phyloP scores from a whole-genome alignment of 768 basidiomycete genomes.

The Astraeus odoratus region DNA sequence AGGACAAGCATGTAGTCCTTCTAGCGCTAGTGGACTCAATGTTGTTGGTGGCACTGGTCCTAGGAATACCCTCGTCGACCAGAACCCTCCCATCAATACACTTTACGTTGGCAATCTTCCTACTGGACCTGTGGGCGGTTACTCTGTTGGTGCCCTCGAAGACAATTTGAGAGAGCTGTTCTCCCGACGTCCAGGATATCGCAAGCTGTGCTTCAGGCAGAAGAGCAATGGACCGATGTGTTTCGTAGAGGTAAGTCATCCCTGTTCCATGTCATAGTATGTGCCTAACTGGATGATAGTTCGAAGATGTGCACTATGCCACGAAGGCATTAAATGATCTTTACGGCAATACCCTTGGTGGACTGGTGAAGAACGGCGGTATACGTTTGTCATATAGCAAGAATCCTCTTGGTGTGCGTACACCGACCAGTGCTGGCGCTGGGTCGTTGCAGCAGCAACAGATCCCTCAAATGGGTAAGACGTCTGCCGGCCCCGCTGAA shows the following conservation, averaged over 20 bases:
- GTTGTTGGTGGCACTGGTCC: slow-evolving; percentile 19
- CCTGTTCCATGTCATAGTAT: not conserved
- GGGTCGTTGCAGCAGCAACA: slow-evolving; percentile 22
- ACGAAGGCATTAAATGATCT: slow-evolving; percentile 83
- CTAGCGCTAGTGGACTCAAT: slow-evolving; percentile 21
- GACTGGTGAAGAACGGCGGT: slow-evolving; percentile 90
- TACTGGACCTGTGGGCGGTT: slow-evolving; percentile 67
- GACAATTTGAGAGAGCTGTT: slow-evolving; percentile 83
- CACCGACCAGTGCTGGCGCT: slow-evolving; percentile 51
- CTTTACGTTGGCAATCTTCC: slow-evolving; percentile 99
- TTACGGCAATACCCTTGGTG: slow-evolving; percentile 86
- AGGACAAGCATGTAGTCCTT: slow-evolving; percentile 25
- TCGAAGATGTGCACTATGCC: slow-evolving; percentile 83
- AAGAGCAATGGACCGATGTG: slow-evolving; percentile 99
- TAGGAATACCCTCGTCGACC: slow-evolving; percentile 53
- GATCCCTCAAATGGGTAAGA: slow-evolving; percentile 11
- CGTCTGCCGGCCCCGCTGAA: slow-evolving; percentile 25
- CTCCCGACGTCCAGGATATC: slow-evolving; percentile 71
- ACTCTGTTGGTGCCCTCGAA: slow-evolving; percentile 77
- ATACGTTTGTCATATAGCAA: slow-evolving; percentile 97
- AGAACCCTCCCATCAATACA: slow-evolving; percentile 98
- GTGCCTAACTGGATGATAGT: slow-evolving; percentile 42
- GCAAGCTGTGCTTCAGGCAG: slow-evolving; percentile 89
- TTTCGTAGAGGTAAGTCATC: slow-evolving; percentile 79
- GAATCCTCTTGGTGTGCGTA: slow-evolving; percentile 92